Evolutionary conservation across 2,329 filamentous ascomycete genomes (phyloP), one percentile per base, ranked within the genome.

Genomic region (Purpureocillium lavendulum): DNA sequence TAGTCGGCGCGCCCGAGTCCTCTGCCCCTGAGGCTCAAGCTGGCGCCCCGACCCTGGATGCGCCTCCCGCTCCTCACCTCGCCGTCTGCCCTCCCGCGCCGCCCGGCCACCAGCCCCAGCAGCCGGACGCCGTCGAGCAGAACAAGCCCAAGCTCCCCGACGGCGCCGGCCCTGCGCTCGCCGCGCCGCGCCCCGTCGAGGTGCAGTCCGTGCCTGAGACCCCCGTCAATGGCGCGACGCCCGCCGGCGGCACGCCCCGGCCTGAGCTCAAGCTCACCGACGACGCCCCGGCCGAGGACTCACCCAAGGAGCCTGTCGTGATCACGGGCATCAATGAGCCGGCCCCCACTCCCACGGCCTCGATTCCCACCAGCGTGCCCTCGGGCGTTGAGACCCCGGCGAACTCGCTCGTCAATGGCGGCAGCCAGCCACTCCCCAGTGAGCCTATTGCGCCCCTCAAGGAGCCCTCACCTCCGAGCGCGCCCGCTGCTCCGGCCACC

Each of bases 191-290:
- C 45, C 57, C 60, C 5, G 61, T 61, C 30, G 58, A 64, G 48
- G 47, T 63, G 34, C 51, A 49, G 16, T 59, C 59, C 13, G 55
- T 58, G 7, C 58, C 59, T 14, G 47, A 63, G 46, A 66, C 60
- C 8, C 62, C 64, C 16, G 38, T 61, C 37, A 56, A 61, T 32
- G 48, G 49, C 14, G 42, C 44, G 34, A 62, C 61, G 21, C 58
- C 61, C 2, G 59, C 52, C 12, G 59, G 56, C 16, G 61, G 55
- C 26, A 58, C 56, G 3, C 60, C 59, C 7, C 47, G 57, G 31
- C 61, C 57, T 3, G 61, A 58, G 44, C 48, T 64, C 29, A 56
- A 54, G 21, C 52, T 61, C 36, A 40, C 52, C 5, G 51, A 54
- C 26, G 60, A 62, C 32, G 40, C 33, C 31, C 36, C 49, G 12